A percentile compares a stretch with the other conserved stretches of the same genome.
Evolutionary conservation across 192 early-diverging fungal species (phyloP).

Genomic region (Gigaspora rosea): DNA sequence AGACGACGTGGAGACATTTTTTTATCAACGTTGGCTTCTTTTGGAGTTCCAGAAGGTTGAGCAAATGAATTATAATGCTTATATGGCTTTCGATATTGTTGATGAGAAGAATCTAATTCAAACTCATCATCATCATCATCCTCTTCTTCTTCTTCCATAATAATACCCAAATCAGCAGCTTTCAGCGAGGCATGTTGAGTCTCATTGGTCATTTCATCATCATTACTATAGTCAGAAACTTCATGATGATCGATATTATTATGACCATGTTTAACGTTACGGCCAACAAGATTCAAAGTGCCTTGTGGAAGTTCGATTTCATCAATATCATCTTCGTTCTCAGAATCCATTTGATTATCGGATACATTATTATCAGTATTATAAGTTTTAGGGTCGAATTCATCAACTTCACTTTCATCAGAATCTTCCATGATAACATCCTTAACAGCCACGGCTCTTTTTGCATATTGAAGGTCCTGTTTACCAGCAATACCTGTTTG

Average conservation of each 20-base stretch:
- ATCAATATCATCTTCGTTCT: background rate
- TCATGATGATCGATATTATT: background rate
- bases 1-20: too few species aligned
- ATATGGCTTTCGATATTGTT: background rate
- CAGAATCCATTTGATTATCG: conserved; percentile 1
- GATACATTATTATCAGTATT: background rate
- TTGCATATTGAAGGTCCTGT: background rate
- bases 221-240: background rate
- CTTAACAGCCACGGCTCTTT: background rate
- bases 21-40: too few species aligned
- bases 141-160: conserved; percentile 24
- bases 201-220: background rate
- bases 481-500: background rate
- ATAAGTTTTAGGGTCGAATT: background rate
- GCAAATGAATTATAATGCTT: background rate
- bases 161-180: conserved; percentile 18
- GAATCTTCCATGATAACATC: conserved; percentile 24
- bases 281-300: background rate
- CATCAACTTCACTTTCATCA: conserved; percentile 14
- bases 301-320: background rate
- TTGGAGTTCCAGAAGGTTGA: background rate
- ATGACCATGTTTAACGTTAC: background rate
- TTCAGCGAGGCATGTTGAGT: conserved; percentile 10
- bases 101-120: background rate
- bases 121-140: conserved; percentile 26